Evolutionary conservation across 2,329 filamentous ascomycete species (phyloP), one percentile per base, ranked within the genome.

Genomic region (Microdochium paspali): DNA sequence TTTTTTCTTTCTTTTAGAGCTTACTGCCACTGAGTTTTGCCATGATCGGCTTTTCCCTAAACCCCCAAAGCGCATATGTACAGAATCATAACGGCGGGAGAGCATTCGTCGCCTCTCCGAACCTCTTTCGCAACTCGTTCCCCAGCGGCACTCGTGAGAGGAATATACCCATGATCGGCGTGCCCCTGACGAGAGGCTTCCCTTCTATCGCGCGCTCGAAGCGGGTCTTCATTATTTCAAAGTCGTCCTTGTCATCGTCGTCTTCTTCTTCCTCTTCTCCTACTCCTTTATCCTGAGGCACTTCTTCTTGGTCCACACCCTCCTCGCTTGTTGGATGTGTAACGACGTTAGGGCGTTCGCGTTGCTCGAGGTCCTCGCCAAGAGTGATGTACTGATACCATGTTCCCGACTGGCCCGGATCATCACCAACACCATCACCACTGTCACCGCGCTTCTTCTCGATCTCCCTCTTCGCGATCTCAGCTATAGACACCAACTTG

Each of bases 401-500:
- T 10, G 31, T 30, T 20, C 21, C n/a, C n/a, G n/a, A n/a, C n/a
- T n/a, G n/a, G n/a, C n/a, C n/a, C n/a, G n/a, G n/a, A 18, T 31
- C 48, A 26, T 7, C n/a, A 13, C 9, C 6, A 44, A 64, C 54
- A 28, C 42, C 46, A 28, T 4, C n/a, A 13, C 9, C 6, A 44
- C 65, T 54, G 50, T 66, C 18, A 15, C 20, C 68, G 3, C 68
- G 69, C 35, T 67, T 62, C 45, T 71, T 68, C 26, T 57, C 65
- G 46, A 85, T 63, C 44, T 79, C 67, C 32, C 75, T 67, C 61
- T 84, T 84, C 48, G 72, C 73, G 31, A 85, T 80, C 62, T 89
- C 85, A 42, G 74, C 73, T 43, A 88, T 74, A 3, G 77, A 83
- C 55, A 87, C 77, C 56, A 87, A 69, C 62, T 89, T 90, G 62